Evolutionary conservation across 169 alveolate genomes (phyloP).

Genomic region (Theileria orientalis): DNA sequence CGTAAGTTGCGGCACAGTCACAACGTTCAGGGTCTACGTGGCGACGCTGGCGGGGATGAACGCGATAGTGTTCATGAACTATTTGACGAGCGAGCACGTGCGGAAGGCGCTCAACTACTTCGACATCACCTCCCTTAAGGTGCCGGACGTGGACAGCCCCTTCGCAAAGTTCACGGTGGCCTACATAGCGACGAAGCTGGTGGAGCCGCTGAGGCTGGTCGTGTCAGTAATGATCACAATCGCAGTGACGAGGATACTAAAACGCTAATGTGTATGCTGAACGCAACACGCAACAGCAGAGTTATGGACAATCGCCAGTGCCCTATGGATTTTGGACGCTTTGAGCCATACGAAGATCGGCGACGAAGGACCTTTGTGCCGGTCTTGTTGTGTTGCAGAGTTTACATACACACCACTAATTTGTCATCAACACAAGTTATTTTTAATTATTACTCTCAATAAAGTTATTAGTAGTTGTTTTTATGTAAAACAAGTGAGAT

Average conservation of each 20-base stretch:
- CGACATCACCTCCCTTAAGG: constrained; percentile 44
- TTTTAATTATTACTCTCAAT: no score
- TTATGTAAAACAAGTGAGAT: no score
- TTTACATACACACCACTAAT: background rate
- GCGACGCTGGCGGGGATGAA: constrained; percentile 50
- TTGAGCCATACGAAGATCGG: no score
- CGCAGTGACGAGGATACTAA: constrained; percentile 19
- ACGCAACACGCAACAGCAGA: no score
- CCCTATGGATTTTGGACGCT: no score
- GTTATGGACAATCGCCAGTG: no score
- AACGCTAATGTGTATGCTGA: constrained; percentile 23
- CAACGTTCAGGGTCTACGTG: constrained; percentile 45
- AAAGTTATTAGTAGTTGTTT: no score
- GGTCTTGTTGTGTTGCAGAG: no score
- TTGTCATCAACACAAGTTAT: background rate
- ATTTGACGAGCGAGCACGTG: constrained; percentile 45
- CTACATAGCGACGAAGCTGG: constrained; percentile 56
- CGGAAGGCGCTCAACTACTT: constrained; percentile 22
- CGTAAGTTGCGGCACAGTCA: constrained; percentile 26
- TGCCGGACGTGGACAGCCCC: constrained; percentile 62
- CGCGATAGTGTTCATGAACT: constrained; percentile 32
- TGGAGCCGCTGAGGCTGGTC: constrained; percentile 58
- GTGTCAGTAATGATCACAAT: constrained; percentile 45
- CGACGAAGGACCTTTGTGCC: no score
- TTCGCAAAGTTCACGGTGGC: constrained; percentile 66